phyloP scores from a whole-genome alignment of 2,329 filamentous ascomycete species.

The Colletotrichum sp. region DNA sequence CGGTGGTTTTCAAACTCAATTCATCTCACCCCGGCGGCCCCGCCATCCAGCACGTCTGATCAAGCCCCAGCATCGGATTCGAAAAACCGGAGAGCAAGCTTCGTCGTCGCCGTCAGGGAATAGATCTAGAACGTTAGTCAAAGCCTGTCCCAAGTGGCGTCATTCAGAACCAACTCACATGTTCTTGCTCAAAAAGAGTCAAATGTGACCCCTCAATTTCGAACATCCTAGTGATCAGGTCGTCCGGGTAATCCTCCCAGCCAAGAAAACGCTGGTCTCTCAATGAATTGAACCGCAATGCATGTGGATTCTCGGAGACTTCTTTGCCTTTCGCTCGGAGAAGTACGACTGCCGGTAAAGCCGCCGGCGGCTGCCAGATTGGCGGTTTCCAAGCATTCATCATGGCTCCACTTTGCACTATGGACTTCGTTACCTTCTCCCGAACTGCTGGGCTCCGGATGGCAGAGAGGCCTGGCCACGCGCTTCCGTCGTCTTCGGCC shows the following conservation, averaged over 20 bases:
- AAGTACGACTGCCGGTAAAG: neutral
- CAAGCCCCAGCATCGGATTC: neutral
- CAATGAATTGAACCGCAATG: neutral
- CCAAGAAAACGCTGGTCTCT: neutral
- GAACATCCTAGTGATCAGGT: neutral
- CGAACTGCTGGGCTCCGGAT: neutral
- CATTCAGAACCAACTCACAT: neutral
- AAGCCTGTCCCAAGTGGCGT: neutral
- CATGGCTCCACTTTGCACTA: neutral
- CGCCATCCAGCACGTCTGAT: neutral
- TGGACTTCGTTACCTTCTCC: neutral
- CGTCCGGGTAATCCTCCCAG: neutral
- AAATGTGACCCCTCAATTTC: neutral
- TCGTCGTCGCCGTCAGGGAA: neutral
- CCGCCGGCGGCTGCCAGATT: neutral
- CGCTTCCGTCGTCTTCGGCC: neutral
- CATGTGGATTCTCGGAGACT: neutral
- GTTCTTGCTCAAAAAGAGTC: neutral
- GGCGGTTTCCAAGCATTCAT: neutral
- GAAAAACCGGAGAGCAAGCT: neutral
- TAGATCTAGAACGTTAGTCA: neutral
- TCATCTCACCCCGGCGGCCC: neutral
- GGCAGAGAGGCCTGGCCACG: neutral
- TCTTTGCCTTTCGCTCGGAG: neutral
- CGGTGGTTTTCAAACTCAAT: neutral